Evolutionary conservation across 2,329 filamentous ascomycete species (phyloP).

Genomic region (Triangularia setosa): DNA sequence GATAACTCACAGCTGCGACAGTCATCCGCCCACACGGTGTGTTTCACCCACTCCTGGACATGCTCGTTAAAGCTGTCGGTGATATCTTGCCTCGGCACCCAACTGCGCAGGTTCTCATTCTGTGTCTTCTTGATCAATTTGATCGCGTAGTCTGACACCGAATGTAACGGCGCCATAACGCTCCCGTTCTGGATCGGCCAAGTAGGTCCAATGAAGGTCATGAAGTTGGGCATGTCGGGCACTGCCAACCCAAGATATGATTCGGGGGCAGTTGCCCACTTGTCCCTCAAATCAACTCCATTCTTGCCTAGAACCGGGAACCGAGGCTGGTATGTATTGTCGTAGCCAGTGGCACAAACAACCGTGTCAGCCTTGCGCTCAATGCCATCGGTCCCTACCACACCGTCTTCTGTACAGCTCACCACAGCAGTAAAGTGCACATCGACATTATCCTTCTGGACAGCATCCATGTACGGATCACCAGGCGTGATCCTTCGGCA

Average conservation of each 20-base stretch:
- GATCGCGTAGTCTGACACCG: constrained; percentile 12
- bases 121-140: constrained; percentile 27
- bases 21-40: constrained; percentile 31
- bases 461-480: constrained; percentile 36
- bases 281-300: constrained; percentile 22
- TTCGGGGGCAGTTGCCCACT: constrained; percentile 27
- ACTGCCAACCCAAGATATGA: constrained; percentile 29
- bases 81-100: constrained; percentile 26
- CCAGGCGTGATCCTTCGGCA: constrained; percentile 44
- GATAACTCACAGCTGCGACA: constrained; percentile 25
- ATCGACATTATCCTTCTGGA: constrained; percentile 25
- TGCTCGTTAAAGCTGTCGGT: constrained; percentile 31
- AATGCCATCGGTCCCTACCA: constrained; percentile 9
- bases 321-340: constrained; percentile 28
- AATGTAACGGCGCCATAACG: constrained; percentile 14
- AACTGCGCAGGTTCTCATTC: constrained; percentile 30
- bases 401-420: constrained; percentile 10
- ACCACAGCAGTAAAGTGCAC: constrained; percentile 17
- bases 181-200: not conserved
- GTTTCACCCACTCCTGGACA: constrained; percentile 28
- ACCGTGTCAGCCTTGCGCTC: constrained; percentile 14
- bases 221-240: constrained; percentile 28
- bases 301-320: constrained; percentile 26
- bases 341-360: constrained; percentile 18
- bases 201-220: constrained; percentile 3